phyloP scores from a whole-genome alignment of 768 basidiomycete species.

The Galerina sulciceps region DNA sequence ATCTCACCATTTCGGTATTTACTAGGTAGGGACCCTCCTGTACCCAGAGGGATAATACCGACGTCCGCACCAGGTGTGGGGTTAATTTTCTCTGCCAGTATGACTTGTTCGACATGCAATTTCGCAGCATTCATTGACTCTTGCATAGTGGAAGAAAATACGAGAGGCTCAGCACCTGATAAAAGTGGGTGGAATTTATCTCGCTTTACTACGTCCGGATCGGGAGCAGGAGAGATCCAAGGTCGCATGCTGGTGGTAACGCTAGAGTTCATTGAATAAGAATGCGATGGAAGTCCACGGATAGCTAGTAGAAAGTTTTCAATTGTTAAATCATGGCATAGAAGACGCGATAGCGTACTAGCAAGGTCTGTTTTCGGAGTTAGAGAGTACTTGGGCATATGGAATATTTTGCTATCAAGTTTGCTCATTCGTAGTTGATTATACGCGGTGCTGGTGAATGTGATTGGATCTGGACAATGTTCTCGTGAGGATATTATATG shows the following conservation, averaged over 20 bases:
- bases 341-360: slow-evolving; percentile 27
- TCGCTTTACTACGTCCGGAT: slow-evolving; percentile 29
- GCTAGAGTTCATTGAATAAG: slow-evolving; percentile 45
- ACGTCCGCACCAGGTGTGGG: slow-evolving; percentile 59
- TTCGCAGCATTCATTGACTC: slow-evolving; percentile 45
- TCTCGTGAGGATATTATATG: slow-evolving; percentile 76
- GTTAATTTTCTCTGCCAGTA: neutral
- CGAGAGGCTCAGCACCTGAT: slow-evolving; percentile 26
- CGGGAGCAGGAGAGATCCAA: slow-evolving; percentile 39
- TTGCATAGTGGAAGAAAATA: slow-evolving; percentile 36
- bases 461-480: slow-evolving; percentile 64
- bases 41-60: slow-evolving; percentile 78
- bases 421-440: slow-evolving; percentile 74
- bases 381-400: slow-evolving; percentile 58
- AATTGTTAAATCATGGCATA: neutral
- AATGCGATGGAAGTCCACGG: slow-evolving; percentile 51
- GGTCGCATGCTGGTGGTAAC: slow-evolving; percentile 52
- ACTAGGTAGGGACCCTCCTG: slow-evolving; percentile 84
- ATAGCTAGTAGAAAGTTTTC: slow-evolving; percentile 36
- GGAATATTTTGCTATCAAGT: slow-evolving; percentile 77
- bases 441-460: slow-evolving; percentile 75
- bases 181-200: slow-evolving; percentile 47
- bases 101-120: slow-evolving; percentile 29
- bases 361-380: slow-evolving; percentile 43
- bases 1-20: slow-evolving; percentile 84